A percentile compares a stretch with the other conserved stretches of the same genome.
Evolutionary conservation across 768 basidiomycete species (phyloP).

Genomic region (Tremella fuciformis): DNA sequence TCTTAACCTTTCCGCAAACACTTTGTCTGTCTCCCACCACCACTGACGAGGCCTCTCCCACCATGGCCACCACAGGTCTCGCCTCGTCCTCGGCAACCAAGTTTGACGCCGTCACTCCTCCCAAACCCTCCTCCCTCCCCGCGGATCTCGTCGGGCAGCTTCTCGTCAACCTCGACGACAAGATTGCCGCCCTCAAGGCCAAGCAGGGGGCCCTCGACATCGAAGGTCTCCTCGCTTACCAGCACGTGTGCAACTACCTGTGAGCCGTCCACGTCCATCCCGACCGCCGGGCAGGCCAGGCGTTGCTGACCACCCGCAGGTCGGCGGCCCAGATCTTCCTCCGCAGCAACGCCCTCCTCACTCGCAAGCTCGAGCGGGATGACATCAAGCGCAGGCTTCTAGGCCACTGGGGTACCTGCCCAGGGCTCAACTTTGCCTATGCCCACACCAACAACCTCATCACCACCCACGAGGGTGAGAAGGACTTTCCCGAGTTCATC

Average conservation of each 20-base stretch:
- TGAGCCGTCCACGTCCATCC: conserved; percentile 14
- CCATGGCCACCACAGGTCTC: conserved; percentile 44
- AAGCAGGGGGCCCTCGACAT: conserved; percentile 57
- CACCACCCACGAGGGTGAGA: conserved; percentile 45
- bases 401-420: conserved; percentile 72
- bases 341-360: conserved; percentile 66
- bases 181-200: conserved; percentile 56
- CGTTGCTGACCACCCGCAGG: not conserved
- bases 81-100: conserved; percentile 34
- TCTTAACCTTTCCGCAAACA: not conserved
- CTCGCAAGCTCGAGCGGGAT: conserved; percentile 59
- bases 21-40: not conserved
- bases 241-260: conserved; percentile 48
- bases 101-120: conserved; percentile 55
- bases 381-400: conserved; percentile 78
- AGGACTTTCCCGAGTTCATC: conserved; percentile 58
- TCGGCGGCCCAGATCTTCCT: conserved; percentile 60
- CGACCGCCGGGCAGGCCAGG: no score
- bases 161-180: conserved; percentile 57
- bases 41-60: not conserved
- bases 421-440: conserved; percentile 67
- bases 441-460: conserved; percentile 64
- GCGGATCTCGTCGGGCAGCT: conserved; percentile 58
- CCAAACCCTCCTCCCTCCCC: conserved; percentile 67
- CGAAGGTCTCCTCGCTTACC: conserved; percentile 49